Conservation (phyloP, 2,329 filamentous ascomycete genomes). For the Dothistroma pini region DNA sequence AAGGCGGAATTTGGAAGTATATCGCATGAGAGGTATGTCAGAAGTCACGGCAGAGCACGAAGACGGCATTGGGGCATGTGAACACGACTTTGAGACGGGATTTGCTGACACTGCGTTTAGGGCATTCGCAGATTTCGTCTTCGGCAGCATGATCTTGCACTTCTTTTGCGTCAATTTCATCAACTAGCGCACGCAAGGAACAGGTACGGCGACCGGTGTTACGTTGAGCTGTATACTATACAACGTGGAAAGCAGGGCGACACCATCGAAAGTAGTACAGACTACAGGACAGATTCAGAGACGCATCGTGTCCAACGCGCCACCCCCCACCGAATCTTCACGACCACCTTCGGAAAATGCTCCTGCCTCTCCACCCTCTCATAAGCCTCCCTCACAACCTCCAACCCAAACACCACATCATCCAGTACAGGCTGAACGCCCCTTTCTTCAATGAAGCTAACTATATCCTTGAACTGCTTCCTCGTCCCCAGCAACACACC, state of each 20-base stretch:
- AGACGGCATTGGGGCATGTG: background rate
- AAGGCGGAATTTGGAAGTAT: constrained; percentile 71
- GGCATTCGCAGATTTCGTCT: constrained; percentile 93
- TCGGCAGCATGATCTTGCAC: constrained; percentile 91
- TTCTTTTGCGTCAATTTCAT: constrained; percentile 99
- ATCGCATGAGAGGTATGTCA: constrained; percentile 71
- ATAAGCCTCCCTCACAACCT: constrained; percentile 30
- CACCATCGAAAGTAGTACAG: background rate
- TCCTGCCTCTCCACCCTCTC: constrained; percentile 27
- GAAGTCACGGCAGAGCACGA: background rate
- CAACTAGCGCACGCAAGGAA: constrained; percentile 62
- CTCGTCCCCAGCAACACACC: constrained; percentile 20
- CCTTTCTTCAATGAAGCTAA: constrained; percentile 20
- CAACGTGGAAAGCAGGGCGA: background rate
- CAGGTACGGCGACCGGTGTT: too few species aligned
- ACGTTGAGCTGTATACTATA: too few species aligned
- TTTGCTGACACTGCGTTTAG: constrained; percentile 44
- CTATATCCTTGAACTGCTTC: constrained; percentile 18
- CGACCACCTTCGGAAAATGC: constrained; percentile 34
- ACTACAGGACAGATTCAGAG: background rate
- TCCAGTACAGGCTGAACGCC: constrained; percentile 32
- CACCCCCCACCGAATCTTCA: constrained; percentile 12
- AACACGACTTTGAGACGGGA: background rate
- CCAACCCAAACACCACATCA: constrained; percentile 36
- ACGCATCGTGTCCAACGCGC: background rate